A percentile compares a stretch with the other conserved stretches of the same genome.
phyloP scores from a whole-genome alignment of 192 early-diverging fungal species.

The Gamsiella multidivaricata region DNA sequence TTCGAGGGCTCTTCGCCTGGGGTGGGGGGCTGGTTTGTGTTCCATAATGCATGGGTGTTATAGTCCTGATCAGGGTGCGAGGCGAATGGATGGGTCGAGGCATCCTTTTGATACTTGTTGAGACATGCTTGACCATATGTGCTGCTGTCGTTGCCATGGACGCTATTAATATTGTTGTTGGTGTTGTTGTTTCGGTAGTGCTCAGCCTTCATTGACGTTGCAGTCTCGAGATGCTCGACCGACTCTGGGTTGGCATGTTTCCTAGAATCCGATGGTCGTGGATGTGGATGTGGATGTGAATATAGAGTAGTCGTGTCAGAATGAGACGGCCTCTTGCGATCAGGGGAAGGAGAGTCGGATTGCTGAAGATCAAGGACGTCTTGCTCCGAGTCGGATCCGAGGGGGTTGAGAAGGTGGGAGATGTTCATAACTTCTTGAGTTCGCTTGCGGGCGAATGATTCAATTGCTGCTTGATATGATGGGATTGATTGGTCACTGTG shows the following conservation, averaged over 20 bases:
- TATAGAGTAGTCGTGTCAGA: background rate
- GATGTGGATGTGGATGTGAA: background rate
- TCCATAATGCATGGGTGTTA: background rate
- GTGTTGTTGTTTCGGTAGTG: background rate
- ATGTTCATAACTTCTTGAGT: slow-evolving; percentile 11
- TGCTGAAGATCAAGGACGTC: slow-evolving; percentile 1
- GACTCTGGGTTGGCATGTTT: slow-evolving; percentile 12
- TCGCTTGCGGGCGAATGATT: too few relatives aligned
- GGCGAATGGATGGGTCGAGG: background rate
- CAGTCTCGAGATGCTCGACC: slow-evolving; percentile 6
- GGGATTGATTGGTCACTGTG: too few relatives aligned
- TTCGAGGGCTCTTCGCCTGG: background rate
- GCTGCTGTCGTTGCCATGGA: background rate
- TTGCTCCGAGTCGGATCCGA: slow-evolving; percentile 18
- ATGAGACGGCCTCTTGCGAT: background rate
- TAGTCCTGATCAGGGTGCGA: background rate
- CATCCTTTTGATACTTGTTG: background rate
- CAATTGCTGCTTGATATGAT: too few relatives aligned
- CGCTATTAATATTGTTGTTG: background rate
- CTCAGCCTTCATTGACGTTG: too few relatives aligned
- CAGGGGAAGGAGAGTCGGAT: background rate
- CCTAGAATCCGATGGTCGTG: background rate
- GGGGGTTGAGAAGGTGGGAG: slow-evolving; percentile 4
- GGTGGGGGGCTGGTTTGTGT: background rate
- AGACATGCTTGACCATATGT: background rate